These are phyloP conservation scores for Globisporangium middletonii DNA, from an alignment of 352 stramenopile species.

Conservation along the genomic window DNA sequence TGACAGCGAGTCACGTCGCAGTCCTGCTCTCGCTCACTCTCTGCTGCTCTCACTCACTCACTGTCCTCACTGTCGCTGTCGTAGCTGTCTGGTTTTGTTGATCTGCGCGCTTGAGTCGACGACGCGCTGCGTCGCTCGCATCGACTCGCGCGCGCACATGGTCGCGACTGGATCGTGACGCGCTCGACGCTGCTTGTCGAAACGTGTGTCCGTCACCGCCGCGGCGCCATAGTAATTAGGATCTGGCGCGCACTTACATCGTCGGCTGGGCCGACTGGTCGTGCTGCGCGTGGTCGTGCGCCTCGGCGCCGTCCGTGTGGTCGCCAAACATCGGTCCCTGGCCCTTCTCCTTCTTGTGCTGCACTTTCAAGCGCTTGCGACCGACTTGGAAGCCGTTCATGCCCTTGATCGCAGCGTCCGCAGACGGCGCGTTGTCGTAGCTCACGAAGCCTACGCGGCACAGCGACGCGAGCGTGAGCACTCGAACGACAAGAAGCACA, in stretches of 20 bases:
- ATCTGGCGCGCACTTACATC: conserved; percentile 18
- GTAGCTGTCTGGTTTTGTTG: too few species aligned
- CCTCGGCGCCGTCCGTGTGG: conserved; percentile 31
- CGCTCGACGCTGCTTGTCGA: background rate
- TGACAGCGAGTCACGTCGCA: too few species aligned
- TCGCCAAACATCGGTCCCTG: conserved; percentile 64
- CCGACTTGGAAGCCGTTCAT: conserved; percentile 96
- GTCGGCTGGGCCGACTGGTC: conserved; percentile 24
- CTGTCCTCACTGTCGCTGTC: too few species aligned
- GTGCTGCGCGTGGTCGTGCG: conserved; percentile 32
- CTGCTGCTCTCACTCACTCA: too few species aligned
- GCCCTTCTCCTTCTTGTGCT: conserved; percentile 92
- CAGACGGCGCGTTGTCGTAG: conserved; percentile 91
- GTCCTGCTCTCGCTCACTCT: too few species aligned
- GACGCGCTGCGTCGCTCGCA: too few species aligned
- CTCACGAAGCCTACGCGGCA: conserved; percentile 90
- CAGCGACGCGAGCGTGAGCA: background rate
- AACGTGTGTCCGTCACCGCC: background rate
- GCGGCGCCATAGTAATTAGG: conserved; percentile 8
- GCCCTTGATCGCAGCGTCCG: conserved; percentile 91
- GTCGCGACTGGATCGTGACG: background rate
- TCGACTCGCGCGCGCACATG: too few species aligned
- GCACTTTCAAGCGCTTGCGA: conserved; percentile 95
- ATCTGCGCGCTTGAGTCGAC: too few species aligned
- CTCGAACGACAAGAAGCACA: too few species aligned